Evolutionary conservation across 306 rosid species (phyloP), one percentile per base, ranked within the genome.

Genomic region (Acacia melanoxylon): DNA sequence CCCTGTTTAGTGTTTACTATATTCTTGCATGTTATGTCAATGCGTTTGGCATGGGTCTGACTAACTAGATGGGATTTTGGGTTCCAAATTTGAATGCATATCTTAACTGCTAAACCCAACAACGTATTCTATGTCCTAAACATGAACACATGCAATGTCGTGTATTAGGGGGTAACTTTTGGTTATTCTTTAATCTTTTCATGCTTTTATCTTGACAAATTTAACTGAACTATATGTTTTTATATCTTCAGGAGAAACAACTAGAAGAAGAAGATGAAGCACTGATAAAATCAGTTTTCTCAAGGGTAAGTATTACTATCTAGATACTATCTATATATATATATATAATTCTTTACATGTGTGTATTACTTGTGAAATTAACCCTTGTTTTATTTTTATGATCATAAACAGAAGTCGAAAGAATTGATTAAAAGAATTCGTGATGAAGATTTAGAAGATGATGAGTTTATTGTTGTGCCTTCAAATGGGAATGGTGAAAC

Each of bases 231-330:
- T 49, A 49, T 49, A 15, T 1, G n/a, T 49, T 49, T 48, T 49
- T 49, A 49, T 49, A 49, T 49, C 20, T 16, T 49, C 56, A 95
- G 97, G 94, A 90, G 84, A 88, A 88, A 83, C 89, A 83, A 77
- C 68, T 93, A 31, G 99, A 93, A 81, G 95, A 93, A 81, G 97
- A 91, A 83, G 99, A 95, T 84, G 98, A 95, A 89, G 94, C 93
- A 3, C 62, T 92, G 72, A 80, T 95, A 84, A 95, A 86, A 79
- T 88, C 99, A 45, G 78, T 93, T 41, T 81, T 94, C 71, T 90
- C 87, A 63, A 77, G 85, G 48, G 98, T 92, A 74, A 84, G 93
- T 88, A 67, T 63, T 82, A 8, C 14, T 37, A 8, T 78, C 24
- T 35, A 8, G 20, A 22, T 17, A 35, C 35, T 8, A n/a, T n/a